A percentile compares a stretch with the other conserved stretches of the same genome.
phyloP scores from a whole-genome alignment of 1,139 yeast genomes.

The Yamadazyma siamensis region DNA sequence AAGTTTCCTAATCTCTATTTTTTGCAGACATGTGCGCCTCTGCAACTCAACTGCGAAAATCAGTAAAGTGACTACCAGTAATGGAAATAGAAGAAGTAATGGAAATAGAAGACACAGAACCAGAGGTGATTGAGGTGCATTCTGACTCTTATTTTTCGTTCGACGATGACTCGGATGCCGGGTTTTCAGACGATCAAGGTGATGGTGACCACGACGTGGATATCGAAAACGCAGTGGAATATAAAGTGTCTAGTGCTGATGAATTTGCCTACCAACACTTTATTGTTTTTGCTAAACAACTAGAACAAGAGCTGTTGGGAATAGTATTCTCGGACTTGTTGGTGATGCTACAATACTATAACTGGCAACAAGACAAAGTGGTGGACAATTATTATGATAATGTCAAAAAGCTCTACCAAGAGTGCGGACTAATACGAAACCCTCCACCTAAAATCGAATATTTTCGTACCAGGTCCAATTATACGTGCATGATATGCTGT shows the following conservation, averaged over 20 bases:
- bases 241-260: slow-evolving; percentile 2
- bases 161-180: slow-evolving; percentile 15
- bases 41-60: no score
- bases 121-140: no score
- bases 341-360: slow-evolving; percentile 52
- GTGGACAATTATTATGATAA: slow-evolving; percentile 65
- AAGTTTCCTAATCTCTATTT: no score
- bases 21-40: no score
- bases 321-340: slow-evolving; percentile 35
- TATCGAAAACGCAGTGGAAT: slow-evolving; percentile 5
- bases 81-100: no score
- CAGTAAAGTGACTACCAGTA: no score
- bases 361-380: slow-evolving; percentile 75
- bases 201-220: no score
- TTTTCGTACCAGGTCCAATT: slow-evolving; percentile 23
- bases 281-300: slow-evolving; percentile 4
- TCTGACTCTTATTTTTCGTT: slow-evolving; percentile 13
- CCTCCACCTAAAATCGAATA: slow-evolving; percentile 11
- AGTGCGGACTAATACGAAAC: slow-evolving; percentile 46
- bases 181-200: no score
- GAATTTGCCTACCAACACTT: slow-evolving; percentile 8
- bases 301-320: slow-evolving; percentile 5
- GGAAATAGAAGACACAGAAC: no score
- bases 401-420: slow-evolving; percentile 37
- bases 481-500: slow-evolving; percentile 69